phyloP scores from a whole-genome alignment of 2,329 filamentous ascomycete genomes.

The Epichloe gansuensis region DNA sequence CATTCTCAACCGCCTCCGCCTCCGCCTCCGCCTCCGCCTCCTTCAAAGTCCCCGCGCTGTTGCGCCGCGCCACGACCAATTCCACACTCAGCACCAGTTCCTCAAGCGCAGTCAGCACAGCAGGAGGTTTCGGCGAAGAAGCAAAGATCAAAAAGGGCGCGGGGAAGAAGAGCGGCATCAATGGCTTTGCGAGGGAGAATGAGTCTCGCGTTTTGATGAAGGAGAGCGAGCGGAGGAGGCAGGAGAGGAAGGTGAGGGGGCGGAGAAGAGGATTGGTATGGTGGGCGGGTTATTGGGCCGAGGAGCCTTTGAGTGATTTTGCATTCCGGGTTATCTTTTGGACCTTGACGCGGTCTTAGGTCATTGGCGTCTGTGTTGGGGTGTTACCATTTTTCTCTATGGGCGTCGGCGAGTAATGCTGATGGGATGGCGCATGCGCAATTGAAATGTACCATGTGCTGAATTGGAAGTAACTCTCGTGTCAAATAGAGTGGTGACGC shows the following conservation, averaged over 20 bases:
- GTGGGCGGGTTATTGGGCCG: constrained; percentile 47
- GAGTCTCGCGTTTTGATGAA: constrained; percentile 42
- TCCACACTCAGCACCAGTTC: constrained; percentile 32
- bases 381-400: no score
- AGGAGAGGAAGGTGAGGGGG: constrained; percentile 47
- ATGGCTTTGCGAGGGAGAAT: constrained; percentile 47
- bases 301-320: constrained; percentile 28
- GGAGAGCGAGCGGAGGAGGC: constrained; percentile 45
- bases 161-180: constrained; percentile 47
- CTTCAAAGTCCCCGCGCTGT: constrained; percentile 59
- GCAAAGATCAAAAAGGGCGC: constrained; percentile 48
- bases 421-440: no score
- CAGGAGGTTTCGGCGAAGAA: constrained; percentile 32
- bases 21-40: constrained; percentile 31
- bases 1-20: constrained; percentile 39
- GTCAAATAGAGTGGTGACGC: no score
- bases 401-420: no score
- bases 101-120: constrained; percentile 16
- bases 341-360: neutral
- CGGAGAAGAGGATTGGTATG: constrained; percentile 41
- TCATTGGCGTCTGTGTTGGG: no score
- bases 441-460: no score
- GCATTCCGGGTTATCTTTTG: no score
- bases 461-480: no score
- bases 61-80: constrained; percentile 63